Percentiles rank a stretch among this genome's conserved stretches.
Evolutionary conservation across 495 filamentous ascomycete species (phyloP).

Genomic region (Bathelium albidoporum): DNA sequence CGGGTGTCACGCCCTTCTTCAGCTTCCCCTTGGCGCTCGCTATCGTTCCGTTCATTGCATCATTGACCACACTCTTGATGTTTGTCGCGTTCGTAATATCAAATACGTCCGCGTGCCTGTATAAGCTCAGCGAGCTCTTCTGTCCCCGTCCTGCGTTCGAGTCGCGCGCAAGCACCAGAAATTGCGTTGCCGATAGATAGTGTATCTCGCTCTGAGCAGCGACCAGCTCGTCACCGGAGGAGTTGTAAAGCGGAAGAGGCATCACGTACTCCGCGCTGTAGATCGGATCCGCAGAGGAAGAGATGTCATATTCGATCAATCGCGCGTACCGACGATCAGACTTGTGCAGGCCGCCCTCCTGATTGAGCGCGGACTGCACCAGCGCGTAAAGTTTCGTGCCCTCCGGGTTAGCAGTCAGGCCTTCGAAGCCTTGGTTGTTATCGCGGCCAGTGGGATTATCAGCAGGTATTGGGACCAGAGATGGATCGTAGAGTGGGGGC

Average conservation of each 20-base stretch:
- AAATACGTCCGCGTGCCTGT: constrained; percentile 67
- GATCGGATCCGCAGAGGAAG: constrained; percentile 17
- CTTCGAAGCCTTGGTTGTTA: constrained; percentile 76
- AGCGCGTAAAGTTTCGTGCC: constrained; percentile 58
- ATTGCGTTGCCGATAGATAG: constrained; percentile 51
- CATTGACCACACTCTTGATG: constrained; percentile 46
- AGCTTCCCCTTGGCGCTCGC: constrained; percentile 45
- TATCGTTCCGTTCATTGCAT: constrained; percentile 42
- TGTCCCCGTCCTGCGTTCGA: constrained; percentile 50
- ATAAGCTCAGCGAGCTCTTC: constrained; percentile 42
- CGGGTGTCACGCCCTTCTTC: constrained; percentile 47
- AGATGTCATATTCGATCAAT: constrained; percentile 54
- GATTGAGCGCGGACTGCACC: constrained; percentile 55
- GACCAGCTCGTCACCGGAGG: constrained; percentile 32
- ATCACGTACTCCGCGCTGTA: constrained; percentile 53
- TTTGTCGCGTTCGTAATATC: constrained; percentile 57
- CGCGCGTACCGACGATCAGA: constrained; percentile 45
- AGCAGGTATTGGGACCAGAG: constrained; percentile 35
- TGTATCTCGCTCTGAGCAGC: constrained; percentile 65
- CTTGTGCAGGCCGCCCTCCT: constrained; percentile 54
- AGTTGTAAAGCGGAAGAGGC: constrained; percentile 48
- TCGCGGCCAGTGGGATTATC: constrained; percentile 54
- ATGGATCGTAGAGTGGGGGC: constrained; percentile 50
- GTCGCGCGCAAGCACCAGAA: constrained; percentile 62
- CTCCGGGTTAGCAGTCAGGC: constrained; percentile 52